A percentile compares a stretch with the other conserved stretches of the same genome.
Conservation (phyloP, 1,284 basidiomycete species). For the Malassezia pachydermatis region DNA sequence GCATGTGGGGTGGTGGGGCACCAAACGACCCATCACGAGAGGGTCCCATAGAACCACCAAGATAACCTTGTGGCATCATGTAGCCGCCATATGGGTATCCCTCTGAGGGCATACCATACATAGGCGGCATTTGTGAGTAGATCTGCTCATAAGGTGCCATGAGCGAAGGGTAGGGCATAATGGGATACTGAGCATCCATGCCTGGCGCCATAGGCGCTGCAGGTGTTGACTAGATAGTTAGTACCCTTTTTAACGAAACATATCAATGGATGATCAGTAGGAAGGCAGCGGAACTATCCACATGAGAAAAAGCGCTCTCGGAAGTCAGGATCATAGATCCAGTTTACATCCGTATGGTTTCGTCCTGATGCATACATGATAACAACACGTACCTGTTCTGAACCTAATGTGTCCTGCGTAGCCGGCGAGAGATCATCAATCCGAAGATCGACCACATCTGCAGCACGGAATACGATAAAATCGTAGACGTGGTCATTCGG, state of each 20-base stretch:
- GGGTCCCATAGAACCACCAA: conserved; percentile 7
- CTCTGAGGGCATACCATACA: conserved; percentile 13
- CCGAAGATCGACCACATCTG: conserved; percentile 49
- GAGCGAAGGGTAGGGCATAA: neutral
- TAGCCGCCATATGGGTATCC: conserved; percentile 1
- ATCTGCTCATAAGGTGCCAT: conserved; percentile 5
- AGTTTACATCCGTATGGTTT: conserved; percentile 60
- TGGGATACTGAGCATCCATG: neutral
- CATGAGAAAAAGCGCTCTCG: conserved; percentile 62
- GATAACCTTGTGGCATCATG: neutral
- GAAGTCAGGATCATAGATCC: conserved; percentile 51
- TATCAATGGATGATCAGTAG: conserved; percentile 54
- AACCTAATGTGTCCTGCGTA: neutral
- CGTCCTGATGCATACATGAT: conserved; percentile 20
- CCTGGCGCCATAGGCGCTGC: neutral
- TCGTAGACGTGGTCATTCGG: conserved; percentile 48
- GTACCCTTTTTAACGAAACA: neutral
- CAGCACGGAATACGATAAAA: conserved; percentile 53
- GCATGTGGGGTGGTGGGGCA: conserved; percentile 23
- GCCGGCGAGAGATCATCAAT: conserved; percentile 47
- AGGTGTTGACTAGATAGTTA: conserved; percentile 1
- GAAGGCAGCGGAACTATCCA: conserved; percentile 67
- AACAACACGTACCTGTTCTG: conserved; percentile 4
- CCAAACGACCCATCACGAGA: conserved; percentile 8
- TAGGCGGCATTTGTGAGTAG: conserved; percentile 5